Evolutionary conservation across 352 stramenopile species (phyloP).

Genomic region (Plasmopara muralis): DNA sequence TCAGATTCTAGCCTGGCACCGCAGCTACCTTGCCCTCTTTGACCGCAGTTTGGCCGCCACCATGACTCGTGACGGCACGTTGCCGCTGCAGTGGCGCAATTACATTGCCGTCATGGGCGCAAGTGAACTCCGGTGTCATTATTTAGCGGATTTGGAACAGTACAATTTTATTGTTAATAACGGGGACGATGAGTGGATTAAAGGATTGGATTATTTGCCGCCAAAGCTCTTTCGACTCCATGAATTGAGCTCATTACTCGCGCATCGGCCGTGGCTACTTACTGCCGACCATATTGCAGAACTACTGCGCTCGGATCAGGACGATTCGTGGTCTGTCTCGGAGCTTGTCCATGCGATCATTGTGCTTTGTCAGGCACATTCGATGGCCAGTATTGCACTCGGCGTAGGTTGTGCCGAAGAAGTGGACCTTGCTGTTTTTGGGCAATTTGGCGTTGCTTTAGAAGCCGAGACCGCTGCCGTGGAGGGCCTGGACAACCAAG

Average conservation of each 20-base stretch:
- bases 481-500: constrained; percentile 20
- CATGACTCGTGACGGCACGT: constrained; percentile 70
- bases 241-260: constrained; percentile 75
- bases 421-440: constrained; percentile 63
- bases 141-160: constrained; percentile 71
- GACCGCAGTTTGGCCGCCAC: constrained; percentile 54
- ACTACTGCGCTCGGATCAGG: constrained; percentile 56
- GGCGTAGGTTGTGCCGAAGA: constrained; percentile 71
- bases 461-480: constrained; percentile 16
- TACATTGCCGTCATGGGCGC: constrained; percentile 83
- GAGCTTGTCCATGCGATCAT: constrained; percentile 85
- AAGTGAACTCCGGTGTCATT: constrained; percentile 72
- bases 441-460: constrained; percentile 48
- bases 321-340: constrained; percentile 81
- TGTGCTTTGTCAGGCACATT: constrained; percentile 77
- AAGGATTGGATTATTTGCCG: constrained; percentile 74
- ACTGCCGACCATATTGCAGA: constrained; percentile 68
- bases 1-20: constrained; percentile 75
- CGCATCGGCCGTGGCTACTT: constrained; percentile 81
- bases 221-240: constrained; percentile 80
- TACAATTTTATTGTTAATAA: constrained; percentile 82
- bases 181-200: constrained; percentile 73
- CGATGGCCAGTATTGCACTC: constrained; percentile 73
- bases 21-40: constrained; percentile 68
- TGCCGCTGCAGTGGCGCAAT: constrained; percentile 73